Percentiles rank a stretch among this genome's conserved stretches.
phyloP scores from a whole-genome alignment of 805 yeast genomes.

The Vanderwaltozyma yarrowii region DNA sequence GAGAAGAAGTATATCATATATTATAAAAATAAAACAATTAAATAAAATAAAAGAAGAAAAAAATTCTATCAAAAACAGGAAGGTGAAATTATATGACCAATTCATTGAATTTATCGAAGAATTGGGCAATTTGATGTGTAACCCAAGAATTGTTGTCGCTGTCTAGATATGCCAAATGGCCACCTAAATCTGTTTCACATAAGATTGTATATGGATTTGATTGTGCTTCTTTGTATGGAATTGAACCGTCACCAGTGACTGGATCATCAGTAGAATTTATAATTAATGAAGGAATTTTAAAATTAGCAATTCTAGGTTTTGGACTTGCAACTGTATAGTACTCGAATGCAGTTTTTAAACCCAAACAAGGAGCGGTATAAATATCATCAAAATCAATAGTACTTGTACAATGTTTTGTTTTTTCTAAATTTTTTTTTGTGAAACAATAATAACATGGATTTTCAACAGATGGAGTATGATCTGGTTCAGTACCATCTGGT shows the following conservation, averaged over 20 bases:
- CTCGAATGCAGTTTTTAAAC: slow-evolving; percentile 49
- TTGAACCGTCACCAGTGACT: slow-evolving; percentile 39
- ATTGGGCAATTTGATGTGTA: slow-evolving; percentile 32
- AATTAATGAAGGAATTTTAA: slow-evolving; percentile 53
- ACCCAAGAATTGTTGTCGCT: slow-evolving; percentile 40
- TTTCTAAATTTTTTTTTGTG: slow-evolving; percentile 28
- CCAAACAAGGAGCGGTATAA: slow-evolving; percentile 53
- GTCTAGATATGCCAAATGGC: slow-evolving; percentile 51
- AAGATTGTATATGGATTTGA: slow-evolving; percentile 50
- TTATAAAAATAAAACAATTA: too few relatives aligned
- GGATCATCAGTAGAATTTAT: slow-evolving; percentile 58
- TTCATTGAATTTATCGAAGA: slow-evolving; percentile 32
- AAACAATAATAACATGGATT: slow-evolving; percentile 18
- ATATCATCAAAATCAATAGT: slow-evolving; percentile 50
- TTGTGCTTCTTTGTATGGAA: slow-evolving; percentile 41
- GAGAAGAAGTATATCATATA: too few relatives aligned
- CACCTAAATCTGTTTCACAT: slow-evolving; percentile 56
- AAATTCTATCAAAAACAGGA: too few relatives aligned
- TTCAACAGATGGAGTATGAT: slow-evolving; percentile 12
- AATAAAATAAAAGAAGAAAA: too few relatives aligned
- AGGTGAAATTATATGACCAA: slow-evolving; percentile 11
- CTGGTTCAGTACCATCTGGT: slow-evolving; percentile 17
- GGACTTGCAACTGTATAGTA: slow-evolving; percentile 63
- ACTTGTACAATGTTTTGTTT: slow-evolving; percentile 30
- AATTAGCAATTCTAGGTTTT: slow-evolving; percentile 40